Percentiles rank a stretch among this genome's conserved stretches.
Evolutionary conservation across 208 protist species (phyloP).

Genomic region (Entamoeba invadens): DNA sequence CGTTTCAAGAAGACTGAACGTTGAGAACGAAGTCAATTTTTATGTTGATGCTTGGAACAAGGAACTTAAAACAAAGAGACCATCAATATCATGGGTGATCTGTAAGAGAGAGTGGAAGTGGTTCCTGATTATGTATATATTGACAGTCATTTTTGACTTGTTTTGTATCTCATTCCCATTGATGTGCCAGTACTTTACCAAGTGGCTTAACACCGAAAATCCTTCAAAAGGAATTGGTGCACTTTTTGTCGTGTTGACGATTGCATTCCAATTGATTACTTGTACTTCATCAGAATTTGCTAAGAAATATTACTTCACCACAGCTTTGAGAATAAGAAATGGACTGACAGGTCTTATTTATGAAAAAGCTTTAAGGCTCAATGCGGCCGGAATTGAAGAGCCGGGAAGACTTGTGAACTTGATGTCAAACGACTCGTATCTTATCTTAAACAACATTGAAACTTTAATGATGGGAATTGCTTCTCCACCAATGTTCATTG

Average conservation of each 20-base stretch:
- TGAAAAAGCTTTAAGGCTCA: background rate
- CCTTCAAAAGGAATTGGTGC: no score
- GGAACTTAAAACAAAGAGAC: background rate
- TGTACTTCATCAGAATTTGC: background rate
- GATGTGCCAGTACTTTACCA: background rate
- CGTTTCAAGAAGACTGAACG: background rate
- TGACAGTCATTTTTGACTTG: background rate
- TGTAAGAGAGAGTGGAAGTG: background rate
- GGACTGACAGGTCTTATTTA: background rate
- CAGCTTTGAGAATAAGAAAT: background rate
- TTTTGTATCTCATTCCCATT: background rate
- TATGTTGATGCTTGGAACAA: background rate
- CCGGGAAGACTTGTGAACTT: conserved; percentile 50
- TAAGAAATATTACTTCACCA: no score
- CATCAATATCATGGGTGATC: background rate
- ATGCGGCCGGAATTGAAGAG: background rate
- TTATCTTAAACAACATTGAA: conserved; percentile 20
- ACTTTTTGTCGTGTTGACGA: background rate
- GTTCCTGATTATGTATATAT: background rate
- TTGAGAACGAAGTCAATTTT: background rate
- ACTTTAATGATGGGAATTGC: conserved; percentile 25
- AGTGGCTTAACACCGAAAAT: background rate
- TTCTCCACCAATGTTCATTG: conserved; percentile 36
- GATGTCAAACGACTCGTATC: conserved; percentile 30
- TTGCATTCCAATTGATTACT: background rate